Evolutionary conservation across 257 asterid genomes (phyloP), one percentile per base, ranked within the genome.

Genomic region (Haberlea rhodopensis): DNA sequence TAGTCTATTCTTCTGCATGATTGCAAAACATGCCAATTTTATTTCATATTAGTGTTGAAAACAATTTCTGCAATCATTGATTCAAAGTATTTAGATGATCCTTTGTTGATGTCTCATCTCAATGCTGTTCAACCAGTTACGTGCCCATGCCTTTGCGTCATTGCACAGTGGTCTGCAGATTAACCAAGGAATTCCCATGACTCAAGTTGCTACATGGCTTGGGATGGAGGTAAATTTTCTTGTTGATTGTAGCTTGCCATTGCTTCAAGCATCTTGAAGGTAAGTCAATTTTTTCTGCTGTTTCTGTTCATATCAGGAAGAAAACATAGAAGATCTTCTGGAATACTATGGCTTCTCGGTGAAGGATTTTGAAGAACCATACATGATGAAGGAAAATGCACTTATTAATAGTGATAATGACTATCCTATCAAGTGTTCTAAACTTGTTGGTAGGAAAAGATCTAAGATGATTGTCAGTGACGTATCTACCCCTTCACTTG

Each of bases 81-180:
- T 57, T 63, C 69, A 29, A 31, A 24, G 60, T 51, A 54, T 60
- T 54, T 60, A 60, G 46, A 27, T 65, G 70, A 61, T 70, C 46
- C 62, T 65, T 15, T 27, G 27, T 43, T 75, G 46, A 67, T 53
- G 32, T 71, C 53, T 56, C 58, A 58, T 56, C 60, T 63, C 65
- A 26, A 58, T 72, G 40, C 63, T 80, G 69, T 71, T 75, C 77
- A 61, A 66, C 71, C 87, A 94, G 99, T 82, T 94, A 59, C 87
- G 94, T 48, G 88, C 90, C 66, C 96, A 82, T 73, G 99, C 99
- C 23, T 94, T 94, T 75, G 96, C 96, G 68, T 90, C 96, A 25
- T 77, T 94, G 80, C 96, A 94, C 76, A 53, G 71, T 72, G 99
- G 97, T 62, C 85, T 94, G 81, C 99, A 89, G 80, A 84, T 66